phyloP scores from a whole-genome alignment of 1,284 basidiomycete species.

The Ustilago trichophora region DNA sequence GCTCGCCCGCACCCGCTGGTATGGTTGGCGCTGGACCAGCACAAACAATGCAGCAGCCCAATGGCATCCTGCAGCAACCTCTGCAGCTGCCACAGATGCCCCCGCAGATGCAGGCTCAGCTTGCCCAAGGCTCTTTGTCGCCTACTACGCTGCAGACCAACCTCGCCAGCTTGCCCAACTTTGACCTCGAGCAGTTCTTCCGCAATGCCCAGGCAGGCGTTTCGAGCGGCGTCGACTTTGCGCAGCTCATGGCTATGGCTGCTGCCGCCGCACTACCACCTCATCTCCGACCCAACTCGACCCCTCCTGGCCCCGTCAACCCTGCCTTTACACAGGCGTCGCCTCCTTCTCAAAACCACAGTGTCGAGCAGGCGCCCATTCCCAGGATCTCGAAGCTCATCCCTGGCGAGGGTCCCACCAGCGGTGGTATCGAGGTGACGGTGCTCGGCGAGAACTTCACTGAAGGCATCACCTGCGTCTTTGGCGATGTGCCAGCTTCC shows the following conservation, averaged over 20 bases:
- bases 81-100: slow-evolving; percentile 28
- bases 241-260: slow-evolving; percentile 74
- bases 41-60: slow-evolving; percentile 16
- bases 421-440: slow-evolving; percentile 92
- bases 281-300: slow-evolving; percentile 27
- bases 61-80: slow-evolving; percentile 10
- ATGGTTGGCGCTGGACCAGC: slow-evolving; percentile 6
- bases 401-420: slow-evolving; percentile 82
- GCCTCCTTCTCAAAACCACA: slow-evolving; percentile 28
- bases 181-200: slow-evolving; percentile 60
- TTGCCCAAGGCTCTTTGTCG: slow-evolving; percentile 56
- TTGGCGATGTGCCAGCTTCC: slow-evolving; percentile 83
- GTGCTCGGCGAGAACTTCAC: slow-evolving; percentile 80
- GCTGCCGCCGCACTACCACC: slow-evolving; percentile 34
- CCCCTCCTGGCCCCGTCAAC: not conserved
- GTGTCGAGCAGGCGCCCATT: slow-evolving; percentile 49
- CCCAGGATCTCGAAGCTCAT: slow-evolving; percentile 69
- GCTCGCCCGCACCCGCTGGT: slow-evolving; percentile 23
- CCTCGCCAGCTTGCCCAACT: slow-evolving; percentile 57
- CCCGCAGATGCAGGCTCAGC: slow-evolving; percentile 38
- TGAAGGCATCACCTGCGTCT: slow-evolving; percentile 75
- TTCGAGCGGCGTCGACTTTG: slow-evolving; percentile 64
- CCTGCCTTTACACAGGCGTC: slow-evolving; percentile 24
- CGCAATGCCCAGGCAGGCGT: slow-evolving; percentile 46
- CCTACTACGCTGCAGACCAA: slow-evolving; percentile 52